phyloP scores from a whole-genome alignment of 139 green algal species.

The Coccomyxa sp. region DNA sequence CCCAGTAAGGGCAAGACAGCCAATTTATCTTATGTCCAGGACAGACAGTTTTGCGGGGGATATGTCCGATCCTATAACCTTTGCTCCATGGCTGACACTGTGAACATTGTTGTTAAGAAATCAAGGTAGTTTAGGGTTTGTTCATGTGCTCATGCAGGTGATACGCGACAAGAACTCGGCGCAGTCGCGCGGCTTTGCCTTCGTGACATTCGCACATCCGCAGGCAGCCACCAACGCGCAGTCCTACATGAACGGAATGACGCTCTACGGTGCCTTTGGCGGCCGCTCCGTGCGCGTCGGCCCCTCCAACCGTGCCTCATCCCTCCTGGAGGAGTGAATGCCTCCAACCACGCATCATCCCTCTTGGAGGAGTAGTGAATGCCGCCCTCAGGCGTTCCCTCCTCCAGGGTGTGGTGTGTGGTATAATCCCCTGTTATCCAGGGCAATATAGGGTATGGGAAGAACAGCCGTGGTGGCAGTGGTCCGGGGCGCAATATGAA shows the following conservation, averaged over 20 bases:
- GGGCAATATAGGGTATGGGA: no score
- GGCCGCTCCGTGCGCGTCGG: conserved; percentile 31
- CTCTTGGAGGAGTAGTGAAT: neutral
- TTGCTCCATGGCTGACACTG: no score
- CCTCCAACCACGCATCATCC: conserved; percentile 18
- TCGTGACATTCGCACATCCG: conserved; percentile 54
- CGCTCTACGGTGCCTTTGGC: conserved; percentile 22
- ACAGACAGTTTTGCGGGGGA: neutral
- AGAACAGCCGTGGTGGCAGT: no score
- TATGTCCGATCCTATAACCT: neutral
- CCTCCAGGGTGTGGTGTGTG: no score
- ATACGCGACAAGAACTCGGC: conserved; percentile 53
- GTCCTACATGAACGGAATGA: conserved; percentile 39
- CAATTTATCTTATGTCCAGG: neutral
- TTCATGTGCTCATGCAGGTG: conserved; percentile 35
- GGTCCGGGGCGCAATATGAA: no score
- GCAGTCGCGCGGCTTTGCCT: conserved; percentile 59
- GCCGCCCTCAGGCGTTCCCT: no score
- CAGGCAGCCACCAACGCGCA: conserved; percentile 47
- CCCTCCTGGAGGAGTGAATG: neutral
- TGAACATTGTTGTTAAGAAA: no score
- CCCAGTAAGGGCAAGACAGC: neutral
- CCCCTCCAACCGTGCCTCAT: conserved; percentile 22
- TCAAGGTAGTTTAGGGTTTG: no score
- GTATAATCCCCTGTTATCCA: no score